A percentile compares a stretch with the other conserved stretches of the same genome.
phyloP scores from a whole-genome alignment of 2,329 filamentous ascomycete genomes.

The Huntiella bhutanensis region DNA sequence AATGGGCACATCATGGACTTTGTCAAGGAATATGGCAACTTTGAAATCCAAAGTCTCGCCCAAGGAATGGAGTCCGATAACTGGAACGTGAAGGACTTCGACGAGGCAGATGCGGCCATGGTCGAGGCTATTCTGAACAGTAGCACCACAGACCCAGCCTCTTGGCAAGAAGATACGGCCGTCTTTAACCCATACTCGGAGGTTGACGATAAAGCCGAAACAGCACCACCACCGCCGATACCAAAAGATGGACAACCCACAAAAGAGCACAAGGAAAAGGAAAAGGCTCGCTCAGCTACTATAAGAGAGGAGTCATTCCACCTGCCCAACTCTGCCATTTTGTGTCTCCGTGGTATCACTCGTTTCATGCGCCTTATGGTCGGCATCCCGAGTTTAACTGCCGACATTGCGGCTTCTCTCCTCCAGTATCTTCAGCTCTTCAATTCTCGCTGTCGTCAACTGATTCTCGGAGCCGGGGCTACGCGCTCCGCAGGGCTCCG shows the following conservation, averaged over 20 bases:
- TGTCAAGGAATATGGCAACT: conserved; percentile 50
- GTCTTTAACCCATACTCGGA: conserved; percentile 34
- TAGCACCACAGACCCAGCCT: conserved; percentile 49
- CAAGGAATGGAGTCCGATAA: conserved; percentile 63
- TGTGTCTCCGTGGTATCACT: conserved; percentile 65
- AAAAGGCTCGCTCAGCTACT: conserved; percentile 50
- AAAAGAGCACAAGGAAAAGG: conserved; percentile 30
- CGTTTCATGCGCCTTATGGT: conserved; percentile 67
- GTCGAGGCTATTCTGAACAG: conserved; percentile 47
- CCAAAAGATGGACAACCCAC: conserved; percentile 33
- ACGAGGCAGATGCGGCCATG: conserved; percentile 37
- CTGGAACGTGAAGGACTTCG: conserved; percentile 64
- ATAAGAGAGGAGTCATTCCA: conserved; percentile 77
- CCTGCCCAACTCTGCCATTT: conserved; percentile 63
- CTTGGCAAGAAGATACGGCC: conserved; percentile 43
- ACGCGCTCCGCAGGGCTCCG: conserved; percentile 75
- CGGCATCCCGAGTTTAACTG: conserved; percentile 73
- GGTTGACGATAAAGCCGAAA: conserved; percentile 18
- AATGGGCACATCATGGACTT: conserved; percentile 70
- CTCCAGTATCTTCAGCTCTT: conserved; percentile 81
- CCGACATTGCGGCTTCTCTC: conserved; percentile 61
- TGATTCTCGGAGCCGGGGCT: conserved; percentile 87
- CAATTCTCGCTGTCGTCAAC: conserved; percentile 88
- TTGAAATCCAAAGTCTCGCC: conserved; percentile 55
- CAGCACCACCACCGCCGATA: conserved; percentile 20